Conservation (phyloP, 805 yeast genomes). For the Candida hungchunana region DNA sequence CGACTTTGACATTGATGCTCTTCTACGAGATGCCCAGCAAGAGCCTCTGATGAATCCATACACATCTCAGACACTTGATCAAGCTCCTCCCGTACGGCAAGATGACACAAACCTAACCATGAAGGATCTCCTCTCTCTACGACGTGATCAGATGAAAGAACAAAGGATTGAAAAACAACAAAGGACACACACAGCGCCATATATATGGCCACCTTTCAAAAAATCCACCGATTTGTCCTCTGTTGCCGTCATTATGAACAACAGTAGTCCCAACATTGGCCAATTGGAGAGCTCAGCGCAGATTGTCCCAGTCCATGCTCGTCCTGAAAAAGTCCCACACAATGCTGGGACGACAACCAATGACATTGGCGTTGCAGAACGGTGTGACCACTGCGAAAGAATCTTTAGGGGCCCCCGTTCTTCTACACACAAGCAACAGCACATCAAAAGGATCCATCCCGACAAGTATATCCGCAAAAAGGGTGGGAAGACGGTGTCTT, state of each 20-base stretch:
- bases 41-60: conserved; percentile 12
- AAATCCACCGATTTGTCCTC: background rate
- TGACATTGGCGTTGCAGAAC: conserved; percentile 28
- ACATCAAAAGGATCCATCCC: conserved; percentile 42
- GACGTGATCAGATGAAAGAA: conserved; percentile 11
- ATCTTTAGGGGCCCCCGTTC: conserved; percentile 43
- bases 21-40: conserved; percentile 7
- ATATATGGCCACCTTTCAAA: too few relatives aligned
- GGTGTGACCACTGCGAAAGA: conserved; percentile 40
- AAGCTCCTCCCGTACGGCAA: background rate
- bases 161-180: background rate
- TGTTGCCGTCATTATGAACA: conserved; percentile 1
- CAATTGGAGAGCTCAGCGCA: background rate
- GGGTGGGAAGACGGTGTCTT: too few relatives aligned
- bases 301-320: background rate
- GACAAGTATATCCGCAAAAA: conserved; percentile 41
- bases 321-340: conserved; percentile 9
- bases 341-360: conserved; percentile 19
- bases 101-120: conserved; percentile 1
- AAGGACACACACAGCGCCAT: background rate
- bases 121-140: conserved; percentile 7
- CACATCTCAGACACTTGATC: conserved; percentile 9
- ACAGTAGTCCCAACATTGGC: background rate
- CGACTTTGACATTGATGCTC: conserved; percentile 10
- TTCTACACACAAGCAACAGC: conserved; percentile 45